Evolutionary conservation across 345 rosid genomes (phyloP).

Genomic region (Populus davidiana): DNA sequence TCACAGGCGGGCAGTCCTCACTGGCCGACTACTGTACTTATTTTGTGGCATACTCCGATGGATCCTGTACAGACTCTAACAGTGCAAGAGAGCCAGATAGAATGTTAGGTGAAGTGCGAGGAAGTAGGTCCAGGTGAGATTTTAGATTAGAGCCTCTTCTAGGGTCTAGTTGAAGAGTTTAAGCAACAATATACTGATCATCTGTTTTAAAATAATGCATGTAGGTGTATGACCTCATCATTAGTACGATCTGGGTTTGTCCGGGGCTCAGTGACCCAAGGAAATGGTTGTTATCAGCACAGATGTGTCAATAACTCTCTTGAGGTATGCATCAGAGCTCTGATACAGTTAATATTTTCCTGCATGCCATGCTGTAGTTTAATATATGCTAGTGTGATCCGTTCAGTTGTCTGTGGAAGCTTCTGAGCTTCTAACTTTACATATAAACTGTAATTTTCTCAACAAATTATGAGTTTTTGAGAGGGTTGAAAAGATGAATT

Average conservation of each 20-base stretch:
- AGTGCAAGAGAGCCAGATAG: conserved; percentile 97
- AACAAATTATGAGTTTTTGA: neutral
- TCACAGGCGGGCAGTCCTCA: conserved; percentile 97
- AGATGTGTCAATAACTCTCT: conserved; percentile 72
- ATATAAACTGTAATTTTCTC: neutral
- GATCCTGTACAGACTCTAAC: conserved; percentile 93
- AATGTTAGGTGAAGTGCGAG: conserved; percentile 98
- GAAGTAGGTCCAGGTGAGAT: conserved; percentile 78
- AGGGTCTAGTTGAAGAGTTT: neutral
- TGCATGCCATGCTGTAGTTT: neutral
- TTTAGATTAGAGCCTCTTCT: conserved; percentile 8
- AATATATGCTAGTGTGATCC: neutral
- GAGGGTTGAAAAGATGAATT: neutral
- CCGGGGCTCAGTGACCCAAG: conserved; percentile 85
- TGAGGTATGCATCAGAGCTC: conserved; percentile 54
- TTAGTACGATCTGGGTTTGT: conserved; percentile 94
- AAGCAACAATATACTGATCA: conserved; percentile 20
- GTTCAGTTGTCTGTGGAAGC: neutral
- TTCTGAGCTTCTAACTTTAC: neutral
- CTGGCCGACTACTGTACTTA: conserved; percentile 97
- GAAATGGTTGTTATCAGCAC: conserved; percentile 98
- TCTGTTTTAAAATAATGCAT: conserved; percentile 14
- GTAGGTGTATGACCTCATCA: conserved; percentile 98
- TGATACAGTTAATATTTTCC: neutral
- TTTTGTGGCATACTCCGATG: conserved; percentile 98